Evolutionary conservation across 768 basidiomycete genomes (phyloP), one percentile per base, ranked within the genome.

Genomic region (Termitomyces sp.): DNA sequence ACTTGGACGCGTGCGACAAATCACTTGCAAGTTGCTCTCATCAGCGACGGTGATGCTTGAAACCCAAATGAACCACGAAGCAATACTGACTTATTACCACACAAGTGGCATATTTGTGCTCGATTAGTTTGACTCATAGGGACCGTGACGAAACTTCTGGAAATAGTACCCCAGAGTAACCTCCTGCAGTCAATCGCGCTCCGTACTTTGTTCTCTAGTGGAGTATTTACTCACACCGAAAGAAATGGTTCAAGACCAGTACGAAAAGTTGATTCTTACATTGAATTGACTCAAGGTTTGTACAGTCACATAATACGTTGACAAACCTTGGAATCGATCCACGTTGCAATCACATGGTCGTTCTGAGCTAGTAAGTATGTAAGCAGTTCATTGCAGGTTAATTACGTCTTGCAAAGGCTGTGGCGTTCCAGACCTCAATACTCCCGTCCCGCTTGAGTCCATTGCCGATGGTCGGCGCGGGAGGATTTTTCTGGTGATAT

Each of bases 401-500:
- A 49, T 49, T 49, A 49, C 48, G 48, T 49, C n/a, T 23, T 27
- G 18, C 48, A 35, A 49, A 49, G 48, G 3, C 27, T 49, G 48
- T 49, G 48, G 48, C 48, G 48, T 49, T 49, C 48, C 48, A 49
- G 48, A 49, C 36, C 23, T 7, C 23, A n/a, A 23, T 23, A 38
- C 38, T 18, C 45, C 35, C 25, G 23, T 25, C 10, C 48, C 22
- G 22, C 22, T 13, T n/a, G 33, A 25, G 47, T 48, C 32, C 46
- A 36, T 38, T 31, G 23, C 48, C 48, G 23, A 25, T 36, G 47
- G 35, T 35, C 11, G 23, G 15, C 22, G 22, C 32, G 33, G 23
- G 35, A 36, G n/a, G 47, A 16, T 25, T 42, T 16, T 16, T 13
- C 16, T 5, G 15, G 15, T 25, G 5, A 32, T n/a, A n/a, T 35